Base-by-base conservation (phyloP, 306 rosid genomes). In the Quercus variabilis region DNA sequence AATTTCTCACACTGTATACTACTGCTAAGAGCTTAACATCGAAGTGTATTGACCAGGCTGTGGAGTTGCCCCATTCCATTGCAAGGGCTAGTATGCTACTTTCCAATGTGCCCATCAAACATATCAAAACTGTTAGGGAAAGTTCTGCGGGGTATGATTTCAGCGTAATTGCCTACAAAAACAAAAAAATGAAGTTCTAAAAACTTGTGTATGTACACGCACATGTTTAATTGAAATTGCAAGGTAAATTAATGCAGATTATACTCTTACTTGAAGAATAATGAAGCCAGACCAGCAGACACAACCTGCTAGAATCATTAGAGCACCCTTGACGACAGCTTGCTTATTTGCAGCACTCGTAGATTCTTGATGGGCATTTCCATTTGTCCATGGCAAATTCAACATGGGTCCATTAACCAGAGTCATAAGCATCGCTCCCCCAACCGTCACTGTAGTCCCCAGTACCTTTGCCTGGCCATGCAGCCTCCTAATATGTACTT, bases 381-480 rank as follows among this genome's bases (percentile, higher is more conserved):
- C 68, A 26, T 57, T 73, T n/a, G 87, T 69, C 89, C 87, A 80
- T n/a, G 89, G 87, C 55, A 85, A 65, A 20, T 74, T 69, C 74
- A 88, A 17, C 33, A 57, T 35, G 18, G 91, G 75, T 31, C 91
- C 91, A 58, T 83, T 79, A 4, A 78, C 30, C 28, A 88, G 28
- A 67, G 87, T 85, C 87, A 85, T 83, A 58, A 88, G 55, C 91
- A 83, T 88, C 19, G 91, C 89, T 73, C 91, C 91, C 28, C 87
- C 87, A 0, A 85, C 81, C 4, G 86, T 81, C 43, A 88, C 84
- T 33, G 20, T 9, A 49, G 87, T 88, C 5, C 89, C 91, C 41
- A 83, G 4, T 33, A 85, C 41, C 83, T 85, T 90, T 58, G 85
- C 88, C 73, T 54, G 84, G 82, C 91, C 69, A 6, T 59, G 74